Evolutionary conservation across 306 rosid species (phyloP), one percentile per base, ranked within the genome.

Genomic region (Cicer arietinum): DNA sequence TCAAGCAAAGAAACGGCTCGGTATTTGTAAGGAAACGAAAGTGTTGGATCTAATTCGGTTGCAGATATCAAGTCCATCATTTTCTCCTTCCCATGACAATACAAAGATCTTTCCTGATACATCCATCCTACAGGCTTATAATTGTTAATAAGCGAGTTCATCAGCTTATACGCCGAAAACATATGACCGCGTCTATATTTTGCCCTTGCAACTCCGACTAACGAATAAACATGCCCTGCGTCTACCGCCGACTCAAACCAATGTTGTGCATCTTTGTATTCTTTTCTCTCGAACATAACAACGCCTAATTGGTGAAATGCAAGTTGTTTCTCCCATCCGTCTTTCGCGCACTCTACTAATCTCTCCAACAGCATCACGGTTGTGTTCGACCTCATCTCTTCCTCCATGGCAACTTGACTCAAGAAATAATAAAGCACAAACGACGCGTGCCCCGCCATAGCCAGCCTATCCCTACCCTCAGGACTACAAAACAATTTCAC

Each of bases 41-140:
- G 91, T 41, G 94, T 92, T 45, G 96, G 98, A 84, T 92, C 96
- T 60, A 92, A 78, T 73, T 90, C 91, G 13, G 89, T 89, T 70
- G 98, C 92, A 14, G 89, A 82, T 14, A 63, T 53, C 86, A 92
- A 87, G 85, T 92, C 98, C 68, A 71, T 79, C 84, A 80, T 77
- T 89, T 86, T 92, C 86, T 92, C 96, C 85, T 85, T 90, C 69
- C 94, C 98, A 16, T 56, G 51, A 76, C 89, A 84, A 77, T 92
- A 92, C 81, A 92, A n/a, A 77, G 98, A 81, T 60, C 96, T 89
- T 71, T 92, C 98, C 79, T 90, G 94, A 85, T 92, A 89, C 94
- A 92, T 92, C 98, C 98, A 92, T 0, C 96, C 98, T 83, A 79
- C 89, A 2, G 98, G 91, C 69, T 83, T 77, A 71, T 87, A 69